Evolutionary conservation across 805 yeast species (phyloP), one percentile per base, ranked within the genome.

Genomic region (Nematodospora valgi): DNA sequence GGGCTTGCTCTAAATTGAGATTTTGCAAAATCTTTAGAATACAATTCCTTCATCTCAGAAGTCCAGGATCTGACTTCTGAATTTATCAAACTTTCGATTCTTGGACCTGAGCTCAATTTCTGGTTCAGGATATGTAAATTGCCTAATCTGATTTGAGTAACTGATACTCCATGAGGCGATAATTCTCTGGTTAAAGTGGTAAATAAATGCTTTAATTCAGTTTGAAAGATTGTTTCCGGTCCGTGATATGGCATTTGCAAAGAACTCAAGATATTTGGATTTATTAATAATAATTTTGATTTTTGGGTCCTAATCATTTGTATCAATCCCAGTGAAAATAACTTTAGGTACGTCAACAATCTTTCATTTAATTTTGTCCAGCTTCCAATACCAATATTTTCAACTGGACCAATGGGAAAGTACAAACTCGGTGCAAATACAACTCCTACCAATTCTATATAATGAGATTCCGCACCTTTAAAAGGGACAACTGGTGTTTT

Each of bases 391-490:
- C 72, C 48, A n/a, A 77, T 58, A 30, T 73, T 64, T 45, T 82
- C 86, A 14, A 80, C 62, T 0, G 86, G 86, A 0, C 87, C 88
- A 3, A 76, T 56, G 4, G 86, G 84, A 56, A 75, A 80, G 47
- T 69, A 76, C 38, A 80, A 68, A 46, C 78, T 84, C 0, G 95
- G 95, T 3, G 86, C 62, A 27, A 85, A 65, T 6, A 87, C 57
- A 12, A 83, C 78, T 2, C 85, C 86, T n/a, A 72, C 71, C 14
- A 86, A 67, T 32, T 66, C 61, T 43, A 82, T 70, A 27, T 54
- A 62, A 46, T 77, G 83, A 9, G 82, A 70, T 11, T 62, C 58
- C 0, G 81, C 80, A 5, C 79, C 79, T 16, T 7, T 20, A 47
- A 81, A 76, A 3, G 86, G 80, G 5, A 70, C 57, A 25, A 75